Conservation (phyloP, 78 protist species). For the Isochrysis galbana region DNA sequence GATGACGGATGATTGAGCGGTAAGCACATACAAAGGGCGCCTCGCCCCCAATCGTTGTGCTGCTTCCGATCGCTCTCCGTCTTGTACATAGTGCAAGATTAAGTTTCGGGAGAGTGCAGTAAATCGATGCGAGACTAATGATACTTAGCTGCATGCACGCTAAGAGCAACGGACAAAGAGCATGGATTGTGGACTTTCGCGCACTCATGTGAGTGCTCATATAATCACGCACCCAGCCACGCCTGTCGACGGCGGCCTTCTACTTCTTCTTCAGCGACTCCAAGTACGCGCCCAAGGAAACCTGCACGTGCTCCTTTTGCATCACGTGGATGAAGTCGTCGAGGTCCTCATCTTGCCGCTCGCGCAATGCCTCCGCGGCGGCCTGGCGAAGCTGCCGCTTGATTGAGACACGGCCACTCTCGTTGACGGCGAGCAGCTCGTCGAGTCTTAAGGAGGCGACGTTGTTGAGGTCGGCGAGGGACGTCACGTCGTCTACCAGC, state of each 20-base stretch:
- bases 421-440: background rate
- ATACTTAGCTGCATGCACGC: too few species aligned
- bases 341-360: background rate
- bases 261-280: background rate
- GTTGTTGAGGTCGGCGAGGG: background rate
- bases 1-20: too few species aligned
- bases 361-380: background rate
- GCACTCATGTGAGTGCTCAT: too few species aligned
- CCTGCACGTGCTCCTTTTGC: background rate
- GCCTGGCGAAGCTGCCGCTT: background rate
- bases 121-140: too few species aligned
- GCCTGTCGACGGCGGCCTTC: background rate
- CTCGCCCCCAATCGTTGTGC: too few species aligned
- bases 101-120: too few species aligned
- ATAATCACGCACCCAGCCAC: too few species aligned
- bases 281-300: background rate
- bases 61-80: too few species aligned
- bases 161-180: too few species aligned
- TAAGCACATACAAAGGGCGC: too few species aligned
- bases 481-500: constrained; percentile 4
- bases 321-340: background rate
- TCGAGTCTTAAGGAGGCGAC: background rate
- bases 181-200: too few species aligned
- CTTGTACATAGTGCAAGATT: too few species aligned
- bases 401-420: background rate